A percentile compares a stretch with the other conserved stretches of the same genome.
These are phyloP conservation scores for Candida caryicola DNA, from an alignment of 805 yeast genomes.

Conservation along the genomic window DNA sequence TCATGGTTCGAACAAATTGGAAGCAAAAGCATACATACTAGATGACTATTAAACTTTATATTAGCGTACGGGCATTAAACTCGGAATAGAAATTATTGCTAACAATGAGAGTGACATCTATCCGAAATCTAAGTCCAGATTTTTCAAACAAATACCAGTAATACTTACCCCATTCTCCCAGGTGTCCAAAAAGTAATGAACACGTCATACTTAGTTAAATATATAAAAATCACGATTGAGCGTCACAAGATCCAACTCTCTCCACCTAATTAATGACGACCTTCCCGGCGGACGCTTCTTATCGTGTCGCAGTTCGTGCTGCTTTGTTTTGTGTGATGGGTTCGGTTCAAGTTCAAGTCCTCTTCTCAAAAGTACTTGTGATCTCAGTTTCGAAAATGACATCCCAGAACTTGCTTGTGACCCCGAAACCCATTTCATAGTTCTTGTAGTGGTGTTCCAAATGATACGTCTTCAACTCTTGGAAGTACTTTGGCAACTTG, in stretches of 20 bases:
- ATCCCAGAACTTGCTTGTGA: constrained; percentile 93
- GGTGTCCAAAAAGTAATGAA: no score
- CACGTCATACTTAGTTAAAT: no score
- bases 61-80: no score
- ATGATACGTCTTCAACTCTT: constrained; percentile 82
- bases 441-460: constrained; percentile 97
- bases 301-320: neutral
- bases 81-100: no score
- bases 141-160: no score
- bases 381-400: constrained; percentile 80
- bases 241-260: no score
- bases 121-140: no score
- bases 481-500: constrained; percentile 71
- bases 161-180: no score
- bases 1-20: constrained; percentile 12
- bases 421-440: constrained; percentile 96
- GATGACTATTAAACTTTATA: constrained; percentile 9
- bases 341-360: no score
- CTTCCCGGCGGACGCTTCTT: neutral
- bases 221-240: no score
- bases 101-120: no score
- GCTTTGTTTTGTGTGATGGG: neutral
- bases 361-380: constrained; percentile 48
- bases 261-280: neutral
- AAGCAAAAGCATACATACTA: constrained; percentile 12